Conservation (phyloP, 805 yeast species). For the Saturnispora zaruensis region DNA sequence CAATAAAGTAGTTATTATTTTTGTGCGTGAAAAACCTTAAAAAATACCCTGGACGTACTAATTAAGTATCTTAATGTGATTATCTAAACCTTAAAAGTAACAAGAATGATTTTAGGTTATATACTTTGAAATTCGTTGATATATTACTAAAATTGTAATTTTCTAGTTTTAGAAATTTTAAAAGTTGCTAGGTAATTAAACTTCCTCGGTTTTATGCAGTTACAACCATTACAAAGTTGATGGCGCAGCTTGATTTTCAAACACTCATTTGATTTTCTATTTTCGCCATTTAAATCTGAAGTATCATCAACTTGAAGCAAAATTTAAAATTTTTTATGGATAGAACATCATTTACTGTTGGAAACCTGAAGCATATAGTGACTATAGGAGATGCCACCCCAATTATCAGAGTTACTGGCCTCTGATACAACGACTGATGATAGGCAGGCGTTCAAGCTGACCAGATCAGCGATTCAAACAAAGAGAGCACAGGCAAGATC, state of each 20-base stretch:
- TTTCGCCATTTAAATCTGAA: not conserved
- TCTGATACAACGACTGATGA: not conserved
- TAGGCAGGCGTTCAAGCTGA: not conserved
- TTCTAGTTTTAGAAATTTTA: not conserved
- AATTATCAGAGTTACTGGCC: constrained; percentile 5
- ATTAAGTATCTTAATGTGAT: no score
- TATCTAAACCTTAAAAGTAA: not conserved
- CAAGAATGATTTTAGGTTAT: no score
- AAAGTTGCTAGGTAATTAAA: no score
- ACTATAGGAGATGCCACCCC: constrained; percentile 3
- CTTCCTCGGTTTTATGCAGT: no score
- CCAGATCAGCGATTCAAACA: constrained; percentile 21
- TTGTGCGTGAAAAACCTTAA: no score
- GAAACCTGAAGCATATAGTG: not conserved
- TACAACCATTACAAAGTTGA: not conserved
- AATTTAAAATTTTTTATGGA: not conserved
- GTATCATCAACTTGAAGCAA: not conserved
- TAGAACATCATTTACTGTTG: not conserved
- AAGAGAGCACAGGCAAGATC: constrained; percentile 20
- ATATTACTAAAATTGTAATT: not conserved
- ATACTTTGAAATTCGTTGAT: not conserved
- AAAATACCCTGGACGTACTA: no score
- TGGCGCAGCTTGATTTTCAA: not conserved
- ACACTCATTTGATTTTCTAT: not conserved
- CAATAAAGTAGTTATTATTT: no score